Evolutionary conservation across 352 stramenopile species (phyloP).

Genomic region (Phytophthora sojae): DNA sequence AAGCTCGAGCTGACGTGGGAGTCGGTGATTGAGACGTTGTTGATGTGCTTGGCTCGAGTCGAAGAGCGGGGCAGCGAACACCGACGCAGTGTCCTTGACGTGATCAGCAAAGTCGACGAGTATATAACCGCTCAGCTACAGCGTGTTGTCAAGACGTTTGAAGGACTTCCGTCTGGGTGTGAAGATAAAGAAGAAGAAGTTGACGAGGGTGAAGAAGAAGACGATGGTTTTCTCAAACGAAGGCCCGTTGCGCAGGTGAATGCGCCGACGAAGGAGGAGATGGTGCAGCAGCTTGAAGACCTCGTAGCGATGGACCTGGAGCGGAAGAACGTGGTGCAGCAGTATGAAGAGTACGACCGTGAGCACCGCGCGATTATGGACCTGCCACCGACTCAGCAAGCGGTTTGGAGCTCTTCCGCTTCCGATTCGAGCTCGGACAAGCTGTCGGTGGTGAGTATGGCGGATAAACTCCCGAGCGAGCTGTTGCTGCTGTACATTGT

Average conservation of each 20-base stretch:
- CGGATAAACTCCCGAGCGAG: slow-evolving; percentile 50
- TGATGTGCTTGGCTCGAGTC: slow-evolving; percentile 64
- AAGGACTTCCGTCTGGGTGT: slow-evolving; percentile 37
- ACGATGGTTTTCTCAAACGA: background rate
- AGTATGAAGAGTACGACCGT: slow-evolving; percentile 55
- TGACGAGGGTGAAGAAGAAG: background rate
- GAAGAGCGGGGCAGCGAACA: slow-evolving; percentile 72
- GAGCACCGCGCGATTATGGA: slow-evolving; percentile 52
- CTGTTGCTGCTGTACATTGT: slow-evolving; percentile 61
- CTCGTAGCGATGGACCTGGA: slow-evolving; percentile 61
- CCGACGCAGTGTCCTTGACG: slow-evolving; percentile 60
- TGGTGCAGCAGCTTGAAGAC: slow-evolving; percentile 58
- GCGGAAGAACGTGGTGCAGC: slow-evolving; percentile 45
- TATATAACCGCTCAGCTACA: slow-evolving; percentile 49
- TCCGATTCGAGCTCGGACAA: slow-evolving; percentile 6
- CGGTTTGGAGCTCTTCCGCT: slow-evolving; percentile 11
- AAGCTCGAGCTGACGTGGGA: slow-evolving; percentile 72
- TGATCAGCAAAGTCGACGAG: slow-evolving; percentile 58
- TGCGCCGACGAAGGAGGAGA: slow-evolving; percentile 15
- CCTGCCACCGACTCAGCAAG: slow-evolving; percentile 25
- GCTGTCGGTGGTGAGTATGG: slow-evolving; percentile 16
- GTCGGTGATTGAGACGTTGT: slow-evolving; percentile 65
- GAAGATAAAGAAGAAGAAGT: slow-evolving; percentile 29
- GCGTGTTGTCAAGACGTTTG: slow-evolving; percentile 45
- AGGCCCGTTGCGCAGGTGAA: background rate